Evolutionary conservation across 441 rosid genomes (phyloP).

Genomic region (Daphne laureola): DNA sequence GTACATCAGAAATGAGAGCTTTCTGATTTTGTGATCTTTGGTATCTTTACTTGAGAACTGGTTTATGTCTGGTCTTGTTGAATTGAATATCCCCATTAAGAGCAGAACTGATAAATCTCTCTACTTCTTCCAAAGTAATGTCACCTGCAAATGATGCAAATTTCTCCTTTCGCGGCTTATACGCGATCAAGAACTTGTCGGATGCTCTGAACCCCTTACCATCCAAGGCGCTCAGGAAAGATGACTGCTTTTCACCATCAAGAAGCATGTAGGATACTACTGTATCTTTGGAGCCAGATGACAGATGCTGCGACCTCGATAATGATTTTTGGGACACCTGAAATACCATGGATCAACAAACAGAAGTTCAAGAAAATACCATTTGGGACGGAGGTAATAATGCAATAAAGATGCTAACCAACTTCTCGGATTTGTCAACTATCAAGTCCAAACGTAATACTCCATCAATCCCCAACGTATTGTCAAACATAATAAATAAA

Average conservation of each 20-base stretch:
- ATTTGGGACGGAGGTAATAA: too few relatives aligned
- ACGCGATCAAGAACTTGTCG: conserved; percentile 54
- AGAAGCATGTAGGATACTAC: conserved; percentile 54
- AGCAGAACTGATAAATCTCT: conserved; percentile 57
- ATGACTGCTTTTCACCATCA: conserved; percentile 56
- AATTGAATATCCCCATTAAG: conserved; percentile 68
- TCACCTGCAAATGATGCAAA: conserved; percentile 39
- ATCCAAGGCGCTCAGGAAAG: conserved; percentile 58
- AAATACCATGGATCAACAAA: conserved; percentile 10
- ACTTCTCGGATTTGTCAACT: too few relatives aligned
- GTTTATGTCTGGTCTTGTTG: conserved; percentile 46
- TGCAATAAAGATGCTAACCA: too few relatives aligned
- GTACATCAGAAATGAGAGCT: conserved; percentile 2
- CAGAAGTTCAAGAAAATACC: conserved; percentile 12
- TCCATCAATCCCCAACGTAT: too few relatives aligned
- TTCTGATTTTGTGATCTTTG: not conserved
- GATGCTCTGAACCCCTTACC: conserved; percentile 47
- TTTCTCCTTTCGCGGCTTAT: conserved; percentile 66
- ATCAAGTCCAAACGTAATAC: too few relatives aligned
- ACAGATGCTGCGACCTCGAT: conserved; percentile 46
- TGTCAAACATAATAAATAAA: too few relatives aligned
- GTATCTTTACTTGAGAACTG: conserved; percentile 39
- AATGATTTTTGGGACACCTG: conserved; percentile 77
- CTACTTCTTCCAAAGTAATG: conserved; percentile 48
- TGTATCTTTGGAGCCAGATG: conserved; percentile 32